A percentile compares a stretch with the other conserved stretches of the same genome.
phyloP scores from a whole-genome alignment of 768 basidiomycete species.

The Podaxis sp. region DNA sequence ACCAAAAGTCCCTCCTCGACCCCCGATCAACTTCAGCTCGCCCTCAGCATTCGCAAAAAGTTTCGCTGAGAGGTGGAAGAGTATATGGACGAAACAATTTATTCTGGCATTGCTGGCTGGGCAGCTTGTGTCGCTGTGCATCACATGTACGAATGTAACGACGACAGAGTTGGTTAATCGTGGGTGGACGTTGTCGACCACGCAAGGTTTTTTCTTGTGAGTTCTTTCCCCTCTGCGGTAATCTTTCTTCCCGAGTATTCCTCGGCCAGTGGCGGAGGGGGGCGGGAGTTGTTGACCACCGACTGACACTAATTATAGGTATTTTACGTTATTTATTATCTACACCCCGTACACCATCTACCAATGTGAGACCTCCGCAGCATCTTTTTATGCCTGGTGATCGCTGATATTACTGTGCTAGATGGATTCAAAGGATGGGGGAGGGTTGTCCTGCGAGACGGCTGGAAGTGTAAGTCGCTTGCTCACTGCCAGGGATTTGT shows the following conservation, averaged over 20 bases:
- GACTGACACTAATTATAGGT: slow-evolving; percentile 41
- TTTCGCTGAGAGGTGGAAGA: slow-evolving; percentile 58
- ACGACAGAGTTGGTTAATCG: slow-evolving; percentile 63
- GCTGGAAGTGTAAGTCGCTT: slow-evolving; percentile 76
- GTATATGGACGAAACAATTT: slow-evolving; percentile 79
- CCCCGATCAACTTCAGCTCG: slow-evolving; percentile 70
- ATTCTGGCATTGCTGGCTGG: slow-evolving; percentile 69
- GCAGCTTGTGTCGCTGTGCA: slow-evolving; percentile 83
- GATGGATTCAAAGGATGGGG: slow-evolving; percentile 86
- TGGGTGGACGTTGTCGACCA: slow-evolving; percentile 20
- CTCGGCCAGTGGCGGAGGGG: background rate
- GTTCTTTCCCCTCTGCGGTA: slow-evolving; percentile 23
- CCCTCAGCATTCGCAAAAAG: slow-evolving; percentile 49
- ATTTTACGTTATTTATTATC: slow-evolving; percentile 68
- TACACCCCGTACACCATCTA: slow-evolving; percentile 93
- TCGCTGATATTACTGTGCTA: slow-evolving; percentile 25
- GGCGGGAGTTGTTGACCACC: slow-evolving; percentile 1
- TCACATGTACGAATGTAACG: slow-evolving; percentile 85
- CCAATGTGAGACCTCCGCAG: slow-evolving; percentile 52
- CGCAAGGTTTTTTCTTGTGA: slow-evolving; percentile 81
- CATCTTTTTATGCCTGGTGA: slow-evolving; percentile 3
- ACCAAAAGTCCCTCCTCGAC: slow-evolving; percentile 32
- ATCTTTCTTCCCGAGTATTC: background rate
- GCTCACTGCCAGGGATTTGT: background rate
- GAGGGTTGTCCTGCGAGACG: slow-evolving; percentile 68